Evolutionary conservation across 2,329 filamentous ascomycete species (phyloP), one percentile per base, ranked within the genome.

Genomic region (Eutypella sp.): DNA sequence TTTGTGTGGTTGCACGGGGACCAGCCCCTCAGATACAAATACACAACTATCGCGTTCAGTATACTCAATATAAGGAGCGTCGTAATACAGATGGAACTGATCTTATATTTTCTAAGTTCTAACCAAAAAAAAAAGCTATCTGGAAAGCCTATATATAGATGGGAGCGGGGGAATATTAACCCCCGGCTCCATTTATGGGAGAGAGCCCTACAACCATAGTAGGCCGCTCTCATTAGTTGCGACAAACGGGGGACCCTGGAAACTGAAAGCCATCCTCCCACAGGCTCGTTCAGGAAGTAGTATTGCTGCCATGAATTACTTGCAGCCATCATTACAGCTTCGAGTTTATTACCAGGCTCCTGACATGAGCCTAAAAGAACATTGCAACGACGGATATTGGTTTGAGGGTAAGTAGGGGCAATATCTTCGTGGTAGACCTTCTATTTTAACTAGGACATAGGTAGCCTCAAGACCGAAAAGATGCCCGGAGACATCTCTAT

Each of bases 241-340:
- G n/a, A n/a, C n/a, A 56, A 2, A 61, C 25, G 25, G 13, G 25
- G 25, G 25, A 29, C 25, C 25, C 25, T 29, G 25, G 25, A 29
- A 29, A 29, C 25, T 7, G 25, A 7, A 29, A 29, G 25, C 25
- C 25, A 29, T 29, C 25, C 25, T 29, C 25, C 25, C 25, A 29
- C 13, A 13, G 25, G 25, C 25, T 29, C 25, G 25, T 29, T 29
- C 25, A 29, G 25, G 25, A 29, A 29, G 25, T 29, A 29, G 25
- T 29, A 29, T 29, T 29, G 25, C 25, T 29, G 25, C 25, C 25
- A 29, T 29, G 25, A 29, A 7, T 29, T 29, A 29, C 13, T 29
- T 29, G 25, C 25, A 29, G 25, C 25, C 25, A 29, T 29, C 25
- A 29, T 13, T 7, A 13, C 25, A 29, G 25, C 7, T 29, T 29